Conservation (phyloP, 306 rosid species). For the Alnus glutinosa region DNA sequence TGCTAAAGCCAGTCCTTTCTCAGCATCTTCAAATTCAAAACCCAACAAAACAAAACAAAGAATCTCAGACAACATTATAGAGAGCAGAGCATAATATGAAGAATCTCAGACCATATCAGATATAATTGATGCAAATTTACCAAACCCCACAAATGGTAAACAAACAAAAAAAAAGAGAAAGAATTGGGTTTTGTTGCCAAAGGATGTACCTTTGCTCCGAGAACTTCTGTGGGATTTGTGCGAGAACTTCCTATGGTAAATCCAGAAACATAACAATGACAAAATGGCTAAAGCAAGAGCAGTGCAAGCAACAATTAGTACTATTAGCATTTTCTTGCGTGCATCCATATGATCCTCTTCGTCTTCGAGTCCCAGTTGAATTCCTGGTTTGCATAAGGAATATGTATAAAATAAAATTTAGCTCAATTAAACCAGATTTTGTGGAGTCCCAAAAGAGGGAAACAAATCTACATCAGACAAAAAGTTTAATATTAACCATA, state of each 20-base stretch:
- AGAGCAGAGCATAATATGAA: not conserved
- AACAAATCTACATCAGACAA: not conserved
- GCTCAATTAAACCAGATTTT: slow-evolving; percentile 21
- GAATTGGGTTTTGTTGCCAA: not conserved
- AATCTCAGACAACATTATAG: slow-evolving; percentile 34
- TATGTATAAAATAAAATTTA: slow-evolving; percentile 4
- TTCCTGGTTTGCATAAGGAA: slow-evolving; percentile 41
- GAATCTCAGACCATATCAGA: slow-evolving; percentile 20
- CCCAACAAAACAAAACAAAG: slow-evolving; percentile 28
- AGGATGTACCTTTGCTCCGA: slow-evolving; percentile 46
- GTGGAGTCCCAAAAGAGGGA: slow-evolving; percentile 13
- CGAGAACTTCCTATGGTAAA: slow-evolving; percentile 43
- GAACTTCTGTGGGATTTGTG: slow-evolving; percentile 38
- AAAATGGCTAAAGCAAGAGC: slow-evolving; percentile 45
- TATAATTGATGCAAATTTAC: slow-evolving; percentile 3
- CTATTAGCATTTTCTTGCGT: slow-evolving; percentile 60
- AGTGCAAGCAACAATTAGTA: slow-evolving; percentile 44
- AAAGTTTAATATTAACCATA: not conserved
- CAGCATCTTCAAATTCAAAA: slow-evolving; percentile 53
- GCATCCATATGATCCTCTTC: slow-evolving; percentile 42
- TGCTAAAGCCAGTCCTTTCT: slow-evolving; percentile 54
- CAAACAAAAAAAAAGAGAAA: not conserved
- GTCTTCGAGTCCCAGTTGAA: slow-evolving; percentile 39
- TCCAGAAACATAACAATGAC: slow-evolving; percentile 52
- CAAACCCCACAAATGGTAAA: slow-evolving; percentile 14